phyloP scores from a whole-genome alignment of 2,329 filamentous ascomycete species.

The Xylaria sp. region DNA sequence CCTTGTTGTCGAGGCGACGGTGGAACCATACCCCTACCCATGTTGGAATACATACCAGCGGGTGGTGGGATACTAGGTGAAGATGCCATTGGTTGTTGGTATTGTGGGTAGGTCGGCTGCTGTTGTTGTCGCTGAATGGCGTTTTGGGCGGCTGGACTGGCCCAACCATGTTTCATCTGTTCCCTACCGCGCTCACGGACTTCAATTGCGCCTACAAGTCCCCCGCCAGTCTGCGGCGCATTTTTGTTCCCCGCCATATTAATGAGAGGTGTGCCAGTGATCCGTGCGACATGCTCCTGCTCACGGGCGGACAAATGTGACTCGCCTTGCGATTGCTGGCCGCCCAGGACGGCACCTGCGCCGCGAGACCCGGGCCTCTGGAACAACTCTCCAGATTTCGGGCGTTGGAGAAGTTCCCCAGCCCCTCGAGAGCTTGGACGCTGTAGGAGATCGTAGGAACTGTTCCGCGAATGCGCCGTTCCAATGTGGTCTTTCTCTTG shows the following conservation, averaged over 20 bases:
- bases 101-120: slow-evolving; percentile 54
- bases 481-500: slow-evolving; percentile 55
- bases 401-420: slow-evolving; percentile 55
- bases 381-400: slow-evolving; percentile 59
- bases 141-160: slow-evolving; percentile 76
- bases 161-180: slow-evolving; percentile 74
- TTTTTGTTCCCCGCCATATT: slow-evolving; percentile 69
- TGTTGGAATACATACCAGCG: slow-evolving; percentile 50
- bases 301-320: slow-evolving; percentile 83
- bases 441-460: slow-evolving; percentile 54
- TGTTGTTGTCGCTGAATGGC: slow-evolving; percentile 77
- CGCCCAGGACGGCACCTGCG: slow-evolving; percentile 60
- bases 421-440: slow-evolving; percentile 48
- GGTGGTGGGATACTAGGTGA: slow-evolving; percentile 44
- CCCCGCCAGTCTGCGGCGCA: slow-evolving; percentile 62
- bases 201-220: slow-evolving; percentile 82
- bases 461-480: slow-evolving; percentile 57
- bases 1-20: slow-evolving; percentile 40
- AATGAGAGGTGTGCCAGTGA: slow-evolving; percentile 81
- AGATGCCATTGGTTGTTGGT: slow-evolving; percentile 45
- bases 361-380: slow-evolving; percentile 64
- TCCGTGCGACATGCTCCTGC: slow-evolving; percentile 86
- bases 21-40: slow-evolving; percentile 39
- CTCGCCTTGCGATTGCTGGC: slow-evolving; percentile 56
- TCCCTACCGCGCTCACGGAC: slow-evolving; percentile 81